phyloP scores from a whole-genome alignment of 192 early-diverging fungal genomes.

The Umbelopsis sp. region DNA sequence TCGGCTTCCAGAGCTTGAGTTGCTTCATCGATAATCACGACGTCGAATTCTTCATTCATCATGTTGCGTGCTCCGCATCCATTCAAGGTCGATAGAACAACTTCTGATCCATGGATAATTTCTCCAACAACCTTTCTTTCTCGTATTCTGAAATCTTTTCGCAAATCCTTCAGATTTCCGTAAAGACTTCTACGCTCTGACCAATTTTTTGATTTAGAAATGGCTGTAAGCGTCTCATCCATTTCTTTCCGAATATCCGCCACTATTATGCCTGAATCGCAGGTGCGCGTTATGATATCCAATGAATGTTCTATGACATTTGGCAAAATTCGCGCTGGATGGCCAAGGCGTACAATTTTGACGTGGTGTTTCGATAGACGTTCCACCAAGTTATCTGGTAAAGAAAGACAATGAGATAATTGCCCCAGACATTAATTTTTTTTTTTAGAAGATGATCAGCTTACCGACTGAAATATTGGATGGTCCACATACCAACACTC shows the following conservation, averaged over 20 bases:
- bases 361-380: slow-evolving; percentile 64
- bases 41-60: slow-evolving; percentile 69
- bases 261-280: slow-evolving; percentile 73
- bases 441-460: not conserved
- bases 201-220: slow-evolving; percentile 65
- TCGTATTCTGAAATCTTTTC: slow-evolving; percentile 67
- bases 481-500: slow-evolving; percentile 86
- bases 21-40: slow-evolving; percentile 88
- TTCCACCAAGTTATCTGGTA: slow-evolving; percentile 82
- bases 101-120: slow-evolving; percentile 58
- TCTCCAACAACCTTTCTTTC: slow-evolving; percentile 68
- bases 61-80: slow-evolving; percentile 62
- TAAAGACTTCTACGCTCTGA: slow-evolving; percentile 66
- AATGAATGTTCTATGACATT: slow-evolving; percentile 68
- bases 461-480: slow-evolving; percentile 85
- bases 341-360: slow-evolving; percentile 77
- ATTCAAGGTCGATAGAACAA: slow-evolving; percentile 80
- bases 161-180: slow-evolving; percentile 63
- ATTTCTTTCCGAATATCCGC: slow-evolving; percentile 78
- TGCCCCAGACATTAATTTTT: not conserved
- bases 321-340: slow-evolving; percentile 80
- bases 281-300: slow-evolving; percentile 64
- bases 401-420: not conserved
- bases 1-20: slow-evolving; percentile 85
- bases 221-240: slow-evolving; percentile 61